Evolutionary conservation across 305 asterid species (phyloP), one percentile per base, ranked within the genome.

Genomic region (Galium porrigens): DNA sequence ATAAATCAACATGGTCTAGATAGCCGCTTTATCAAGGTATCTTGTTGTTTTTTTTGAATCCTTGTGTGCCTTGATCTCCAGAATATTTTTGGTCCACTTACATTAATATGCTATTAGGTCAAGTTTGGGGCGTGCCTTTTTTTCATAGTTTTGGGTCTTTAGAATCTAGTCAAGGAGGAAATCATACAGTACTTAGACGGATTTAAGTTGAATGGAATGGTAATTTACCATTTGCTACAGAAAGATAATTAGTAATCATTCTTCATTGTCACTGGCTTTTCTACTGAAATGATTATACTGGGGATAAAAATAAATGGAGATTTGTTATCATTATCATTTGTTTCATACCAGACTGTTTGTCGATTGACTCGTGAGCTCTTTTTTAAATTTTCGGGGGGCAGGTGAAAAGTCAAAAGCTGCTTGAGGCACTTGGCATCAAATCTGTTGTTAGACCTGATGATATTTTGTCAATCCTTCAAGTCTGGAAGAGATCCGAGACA

Each of bases 321-420:
- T 27, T 2, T 27, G 30, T 27, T 27, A 27, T 27, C 30, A 27
- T 27, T 27, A 30, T 12, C 27, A 5, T 57, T 58, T 58, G 22
- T 22, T 8, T 12, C 29, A 6, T 46, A 3, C 20, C 30, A 12
- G 5, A 30, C 10, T 30, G 30, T 1, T 8, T 17, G 30, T 32
- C 1, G 0, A 15, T n/a, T 58, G 20, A 34, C 37, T 17, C 7
- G 34, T n/a, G 48, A 59, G 42, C 63, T 32, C 7, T 15, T 34
- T 59, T 4, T 34, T 17, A 8, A 59, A 15, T 27, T 29, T 25
- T 42, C 15, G 25, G 58, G 46, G 58, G 11, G 73, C 85, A 92
- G 99, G 94, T 92, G 73, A 83, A 68, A 78, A 87, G 83, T 76
- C 82, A 82, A 76, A 89, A 83, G 79, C 77, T 92, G 81, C 69